Evolutionary conservation across 768 basidiomycete species (phyloP), one percentile per base, ranked within the genome.

Genomic region (Xerocomellus chrysenteron): DNA sequence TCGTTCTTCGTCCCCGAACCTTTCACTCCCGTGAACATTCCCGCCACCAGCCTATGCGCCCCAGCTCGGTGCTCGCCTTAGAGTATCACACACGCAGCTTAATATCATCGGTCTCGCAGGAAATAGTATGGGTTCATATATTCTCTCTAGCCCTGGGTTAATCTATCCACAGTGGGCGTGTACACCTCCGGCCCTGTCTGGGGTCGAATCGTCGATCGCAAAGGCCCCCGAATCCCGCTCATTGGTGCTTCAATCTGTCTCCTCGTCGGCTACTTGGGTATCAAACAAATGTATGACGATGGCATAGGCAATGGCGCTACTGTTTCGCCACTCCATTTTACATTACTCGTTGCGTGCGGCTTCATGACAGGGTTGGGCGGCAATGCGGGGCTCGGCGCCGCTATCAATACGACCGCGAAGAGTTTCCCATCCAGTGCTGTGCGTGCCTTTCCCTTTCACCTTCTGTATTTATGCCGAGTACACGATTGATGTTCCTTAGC

Each of bases 321-420:
- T 1, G 60, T 84, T 41, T 76, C 82, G 0, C 66, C 65, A 0
- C 57, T 82, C 19, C 73, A 74, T 11, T 76, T 89, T 44, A 60
- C 65, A 39, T 53, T 82, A 0, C 81, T 96, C 4, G 76, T 86
- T 2, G 9, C 81, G 7, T 92, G 82, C 59, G 81, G 82, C 54
- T 87, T 82, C 69, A 72, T 90, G 64, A 92, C 90, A 0, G 94
- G 94, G 1, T 73, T 81, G 2, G 94, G 92, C 1, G 87, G 87
- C 0, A 88, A 86, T 55, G 86, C 81, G 2, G 92, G 90, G 0
- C 69, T 91, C 5, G 75, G 79, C 0, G 79, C 85, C n/a, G 78
- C 85, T 0, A 76, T 94, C 26, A 97, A 95, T 65, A 77, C 89
- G 2, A 89, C 88, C 0, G 94, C 94, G 0, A 94, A 90, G 61